Base-by-base conservation (phyloP, 768 basidiomycete genomes). In the Rhizopogon vinicolor region DNA sequence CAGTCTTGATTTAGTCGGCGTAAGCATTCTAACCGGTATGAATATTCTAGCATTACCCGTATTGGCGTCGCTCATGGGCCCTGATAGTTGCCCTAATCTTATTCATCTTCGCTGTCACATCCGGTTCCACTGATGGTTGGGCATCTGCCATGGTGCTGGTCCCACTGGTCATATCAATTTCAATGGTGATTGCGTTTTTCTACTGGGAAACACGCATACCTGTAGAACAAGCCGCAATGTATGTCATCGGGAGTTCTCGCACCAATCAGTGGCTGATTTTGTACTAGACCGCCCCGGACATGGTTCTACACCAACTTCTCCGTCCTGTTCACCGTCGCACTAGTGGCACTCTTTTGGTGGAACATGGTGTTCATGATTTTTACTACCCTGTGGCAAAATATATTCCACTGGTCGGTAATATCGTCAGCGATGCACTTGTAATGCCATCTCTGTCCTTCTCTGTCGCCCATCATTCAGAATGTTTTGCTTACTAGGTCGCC, bases 41-140 rank as follows among this genome's bases (percentile, higher is more conserved):
- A n/a, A 16, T 48, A 9, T 45, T 13, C 42, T 41, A 13, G 58
- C 22, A 16, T 25, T 35, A 16, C 25, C 19, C 16, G 10, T 28
- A 53, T 40, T 45, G 13, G 12, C 19, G 9, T 9, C 13, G 0
- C 9, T 49, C 14, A 49, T 14, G 5, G 14, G 14, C 10, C 3
- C 19, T 22, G 33, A 52, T 49, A 71, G 69, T 58, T 9, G 62
- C 70, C 29, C 53, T 70, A 29, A 66, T 74, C 41, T 44, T 72
- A 10, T 68, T 72, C 57, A 72, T 77, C 3, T 77, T 76, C 45
- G 71, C 75, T 2, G 62, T 77, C n/a, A 78, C 75, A 0, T 72
- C 74, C 33, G 81, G 78, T 22, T 75, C 83, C 7, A 71, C 72
- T 16, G 65, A 64, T 48, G 81, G 83, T 19, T 85, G 84, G 84